Evolutionary conservation across 768 basidiomycete genomes (phyloP), one percentile per base, ranked within the genome.

Genomic region (Tylopilus balloui): DNA sequence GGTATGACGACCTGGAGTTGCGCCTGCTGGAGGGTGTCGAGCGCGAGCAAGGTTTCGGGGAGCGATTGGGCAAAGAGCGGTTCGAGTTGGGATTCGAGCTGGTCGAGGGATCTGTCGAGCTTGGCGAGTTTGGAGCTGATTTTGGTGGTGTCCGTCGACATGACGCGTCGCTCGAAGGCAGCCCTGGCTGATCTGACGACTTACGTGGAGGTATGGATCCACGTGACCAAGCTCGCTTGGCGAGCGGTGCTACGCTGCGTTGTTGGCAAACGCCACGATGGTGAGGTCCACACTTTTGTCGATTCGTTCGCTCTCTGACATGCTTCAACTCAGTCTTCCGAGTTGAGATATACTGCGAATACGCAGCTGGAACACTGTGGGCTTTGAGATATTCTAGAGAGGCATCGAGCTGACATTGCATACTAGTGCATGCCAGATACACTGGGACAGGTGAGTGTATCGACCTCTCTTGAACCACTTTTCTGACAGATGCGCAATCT

Each of bases 271-370:
- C 41, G 7, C 62, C 45, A 44, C 41, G 53, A 63, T 63, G 62
- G 62, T 55, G 21, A 54, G 54, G 31, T n/a, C 19, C 29, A 10
- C 12, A 4, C 11, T 15, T 36, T 42, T 10, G 13, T 39, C 6
- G 19, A 24, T 41, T 4, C 8, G 45, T 29, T 17, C 19, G 21
- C 19, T 14, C 17, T 42, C 52, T 40, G 24, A 62, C 39, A n/a
- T 13, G 9, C 13, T 39, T 40, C 35, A 29, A 24, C 39, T 49
- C 60, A 91, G 88, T 88, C 88, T 43, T 93, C 90, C 34, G 94
- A 98, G 69, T 76, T 96, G 5, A 78, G 94, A 60, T 96, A 97
- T 64, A 97, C 94, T 0, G 92, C 92, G 14, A 98, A 95, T 66
- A 94, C 94, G 12, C 94, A 98, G 68, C 71, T 94, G 23, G 92